Percentiles rank a stretch among this genome's conserved stretches.
phyloP scores from a whole-genome alignment of 2,329 filamentous ascomycete species.

The Laburnicola sp. region DNA sequence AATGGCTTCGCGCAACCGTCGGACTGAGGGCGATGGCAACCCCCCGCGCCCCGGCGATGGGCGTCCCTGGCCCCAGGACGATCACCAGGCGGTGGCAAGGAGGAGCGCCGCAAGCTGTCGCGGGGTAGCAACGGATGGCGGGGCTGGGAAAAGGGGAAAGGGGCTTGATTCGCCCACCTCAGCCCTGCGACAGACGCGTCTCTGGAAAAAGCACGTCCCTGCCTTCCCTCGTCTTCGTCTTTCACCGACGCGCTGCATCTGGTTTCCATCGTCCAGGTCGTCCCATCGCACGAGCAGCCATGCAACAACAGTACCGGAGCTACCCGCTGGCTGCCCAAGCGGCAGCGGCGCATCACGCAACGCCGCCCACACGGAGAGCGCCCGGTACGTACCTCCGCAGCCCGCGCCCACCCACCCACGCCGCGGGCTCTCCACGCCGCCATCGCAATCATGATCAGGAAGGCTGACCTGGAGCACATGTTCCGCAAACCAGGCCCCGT shows the following conservation, averaged over 20 bases:
- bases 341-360: slow-evolving; percentile 41
- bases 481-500: slow-evolving; percentile 52
- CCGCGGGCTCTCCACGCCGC: slow-evolving; percentile 17
- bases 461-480: slow-evolving; percentile 53
- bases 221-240: slow-evolving; percentile 10
- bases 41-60: not conserved
- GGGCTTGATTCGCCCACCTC: slow-evolving; percentile 28
- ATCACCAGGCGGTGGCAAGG: not conserved
- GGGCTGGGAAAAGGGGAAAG: slow-evolving; percentile 31
- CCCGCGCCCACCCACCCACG: slow-evolving; percentile 16
- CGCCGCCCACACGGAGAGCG: slow-evolving; percentile 45
- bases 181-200: slow-evolving; percentile 34
- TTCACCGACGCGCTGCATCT: slow-evolving; percentile 29
- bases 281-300: slow-evolving; percentile 33
- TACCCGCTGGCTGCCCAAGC: slow-evolving; percentile 47
- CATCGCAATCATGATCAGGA: slow-evolving; percentile 48
- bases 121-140: slow-evolving; percentile 21
- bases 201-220: slow-evolving; percentile 29
- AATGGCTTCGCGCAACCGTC: slow-evolving; percentile 4
- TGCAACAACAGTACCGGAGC: slow-evolving; percentile 53
- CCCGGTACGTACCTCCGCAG: slow-evolving; percentile 46
- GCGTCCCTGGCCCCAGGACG: not conserved
- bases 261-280: slow-evolving; percentile 39
- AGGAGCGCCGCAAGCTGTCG: slow-evolving; percentile 21
- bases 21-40: not conserved